Evolutionary conservation across 768 basidiomycete species (phyloP), one percentile per base, ranked within the genome.

Genomic region (Tylopilus vinaceipallidus): DNA sequence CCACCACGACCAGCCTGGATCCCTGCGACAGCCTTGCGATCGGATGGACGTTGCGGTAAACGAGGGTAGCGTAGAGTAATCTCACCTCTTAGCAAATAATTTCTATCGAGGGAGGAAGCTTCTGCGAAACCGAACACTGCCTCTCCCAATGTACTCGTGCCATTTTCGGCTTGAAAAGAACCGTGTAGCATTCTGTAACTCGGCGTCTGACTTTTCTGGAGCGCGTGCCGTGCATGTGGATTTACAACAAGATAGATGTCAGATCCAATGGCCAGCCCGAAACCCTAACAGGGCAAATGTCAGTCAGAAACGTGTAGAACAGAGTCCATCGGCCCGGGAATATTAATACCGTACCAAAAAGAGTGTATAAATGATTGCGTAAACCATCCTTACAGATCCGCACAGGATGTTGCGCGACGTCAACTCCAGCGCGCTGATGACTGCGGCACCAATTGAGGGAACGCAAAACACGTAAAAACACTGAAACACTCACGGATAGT

Each of bases 361-460:
- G 37, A 91, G 72, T 0, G 88, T 90, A 60, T 91, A 92, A 36
- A 92, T 90, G 51, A 90, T 85, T 13, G 90, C 88, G 59, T 90
- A 91, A 24, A 91, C 87, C 65, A 91, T 82, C 53, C 88, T 75
- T 29, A 91, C 89, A 19, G 86, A 86, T 24, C 89, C 90, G 55
- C 86, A 88, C 46, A 91, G 79, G 32, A 91, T 76, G 59, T 88
- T 91, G 60, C 80, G 81, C 13, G 89, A 91, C 64, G 88, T 88
- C 50, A 91, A 70, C 65, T 91, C 90, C 14, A 92, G 72, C 7
- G 90, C 83, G 49, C 85, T 84, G 45, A 83, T 85, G 56, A 91
- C 89, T 88, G 49, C 4, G 26, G 33, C 23, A 34, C 42, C 19
- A 20, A 16, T 47, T 27, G 45, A 43, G 26, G 46, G 50, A 30